phyloP scores from a whole-genome alignment of 306 rosid species.

The Hippophae tibetana region DNA sequence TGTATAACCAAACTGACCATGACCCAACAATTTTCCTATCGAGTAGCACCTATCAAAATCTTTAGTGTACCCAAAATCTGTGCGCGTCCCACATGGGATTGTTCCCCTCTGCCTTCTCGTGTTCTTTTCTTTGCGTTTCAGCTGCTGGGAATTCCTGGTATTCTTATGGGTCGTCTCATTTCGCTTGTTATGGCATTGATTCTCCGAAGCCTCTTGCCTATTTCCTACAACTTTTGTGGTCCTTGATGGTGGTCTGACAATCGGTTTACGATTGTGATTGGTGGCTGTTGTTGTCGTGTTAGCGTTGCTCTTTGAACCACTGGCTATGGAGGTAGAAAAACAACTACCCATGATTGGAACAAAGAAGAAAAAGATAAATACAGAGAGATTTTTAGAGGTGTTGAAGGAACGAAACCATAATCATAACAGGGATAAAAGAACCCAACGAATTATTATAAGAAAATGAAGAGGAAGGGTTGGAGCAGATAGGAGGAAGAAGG shows the following conservation, averaged over 20 bases:
- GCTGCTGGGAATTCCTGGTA: conserved; percentile 17
- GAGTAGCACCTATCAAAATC: conserved; percentile 52
- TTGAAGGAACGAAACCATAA: conserved; percentile 25
- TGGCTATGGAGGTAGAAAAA: conserved; percentile 27
- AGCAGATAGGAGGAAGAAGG: conserved; percentile 67
- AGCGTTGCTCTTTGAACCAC: conserved; percentile 31
- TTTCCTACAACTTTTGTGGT: not conserved
- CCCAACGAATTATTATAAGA: not conserved
- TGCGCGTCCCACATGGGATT: conserved; percentile 79
- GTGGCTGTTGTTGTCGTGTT: conserved; percentile 6
- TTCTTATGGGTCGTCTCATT: conserved; percentile 27
- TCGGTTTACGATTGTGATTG: conserved; percentile 27
- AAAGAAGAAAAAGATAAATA: not conserved
- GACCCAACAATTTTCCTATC: conserved; percentile 87
- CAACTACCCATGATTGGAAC: conserved; percentile 26
- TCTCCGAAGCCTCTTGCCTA: conserved; percentile 8
- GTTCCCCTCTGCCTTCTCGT: conserved; percentile 27
- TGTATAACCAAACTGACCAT: conserved; percentile 95
- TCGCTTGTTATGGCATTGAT: conserved; percentile 21
- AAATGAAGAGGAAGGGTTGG: conserved; percentile 27
- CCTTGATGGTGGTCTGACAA: conserved; percentile 15
- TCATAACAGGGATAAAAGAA: not conserved
- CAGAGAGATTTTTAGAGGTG: conserved; percentile 12
- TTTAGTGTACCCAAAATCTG: conserved; percentile 91
- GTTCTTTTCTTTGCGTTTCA: conserved; percentile 21